Conservation (phyloP, 1,284 basidiomycete genomes). For the Inonotus hispidus region DNA sequence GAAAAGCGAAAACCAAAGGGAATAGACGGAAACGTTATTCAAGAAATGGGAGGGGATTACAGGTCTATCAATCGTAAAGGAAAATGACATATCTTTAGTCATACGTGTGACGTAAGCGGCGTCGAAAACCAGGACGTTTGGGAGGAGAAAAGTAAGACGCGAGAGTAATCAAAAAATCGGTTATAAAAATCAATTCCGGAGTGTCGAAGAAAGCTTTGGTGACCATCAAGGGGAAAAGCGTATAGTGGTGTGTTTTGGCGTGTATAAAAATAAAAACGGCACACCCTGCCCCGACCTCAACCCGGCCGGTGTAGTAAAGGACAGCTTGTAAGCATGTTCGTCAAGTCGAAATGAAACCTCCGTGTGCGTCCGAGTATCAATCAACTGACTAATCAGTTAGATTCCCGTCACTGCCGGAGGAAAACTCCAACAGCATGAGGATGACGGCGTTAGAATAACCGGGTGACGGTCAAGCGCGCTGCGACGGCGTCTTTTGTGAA, state of each 20-base stretch:
- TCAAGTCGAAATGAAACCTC: conserved; percentile 1
- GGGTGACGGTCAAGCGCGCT: background rate
- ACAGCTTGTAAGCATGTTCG: background rate
- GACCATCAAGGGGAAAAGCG: background rate
- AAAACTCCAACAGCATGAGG: too few species aligned
- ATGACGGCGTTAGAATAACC: background rate
- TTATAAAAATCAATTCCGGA: background rate
- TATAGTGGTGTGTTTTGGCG: background rate
- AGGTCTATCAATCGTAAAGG: background rate
- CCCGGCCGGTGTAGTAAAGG: background rate
- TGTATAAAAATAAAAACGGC: background rate
- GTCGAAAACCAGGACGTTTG: background rate
- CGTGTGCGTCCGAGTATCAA: background rate
- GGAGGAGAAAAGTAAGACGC: background rate
- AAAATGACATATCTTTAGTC: conserved; percentile 3
- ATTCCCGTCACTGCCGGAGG: conserved; percentile 2
- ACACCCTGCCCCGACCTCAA: background rate
- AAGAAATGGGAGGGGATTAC: background rate
- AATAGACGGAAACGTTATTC: background rate
- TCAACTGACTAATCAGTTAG: background rate
- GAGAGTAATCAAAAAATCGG: background rate
- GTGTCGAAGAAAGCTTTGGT: background rate
- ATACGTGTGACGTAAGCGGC: background rate
- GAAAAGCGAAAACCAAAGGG: background rate
- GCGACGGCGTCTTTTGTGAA: too few species aligned